Evolutionary conservation across 2,329 filamentous ascomycete genomes (phyloP).

Genomic region (Hymenotorrendiella dingleyae): DNA sequence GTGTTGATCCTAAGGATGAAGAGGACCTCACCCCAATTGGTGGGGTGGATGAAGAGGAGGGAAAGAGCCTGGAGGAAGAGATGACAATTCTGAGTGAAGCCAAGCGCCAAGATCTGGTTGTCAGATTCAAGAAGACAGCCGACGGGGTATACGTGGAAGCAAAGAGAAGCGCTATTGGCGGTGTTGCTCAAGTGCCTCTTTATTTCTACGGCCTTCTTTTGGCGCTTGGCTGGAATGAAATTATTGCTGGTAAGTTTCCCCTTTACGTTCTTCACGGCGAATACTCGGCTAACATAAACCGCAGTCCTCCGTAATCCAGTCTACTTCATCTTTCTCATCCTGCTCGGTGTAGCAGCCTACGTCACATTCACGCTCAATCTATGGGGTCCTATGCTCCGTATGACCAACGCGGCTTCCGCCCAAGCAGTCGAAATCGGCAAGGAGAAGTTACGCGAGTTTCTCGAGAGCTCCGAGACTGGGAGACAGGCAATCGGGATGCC

Average conservation of each 20-base stretch:
- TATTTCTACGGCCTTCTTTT: slow-evolving; percentile 91
- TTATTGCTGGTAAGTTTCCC: slow-evolving; percentile 70
- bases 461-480: slow-evolving; percentile 81
- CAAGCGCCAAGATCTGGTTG: slow-evolving; percentile 85
- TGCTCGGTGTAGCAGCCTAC: slow-evolving; percentile 72
- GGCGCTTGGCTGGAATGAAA: slow-evolving; percentile 97
- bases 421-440: slow-evolving; percentile 91
- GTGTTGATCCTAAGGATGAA: slow-evolving; percentile 75
- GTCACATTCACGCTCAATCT: slow-evolving; percentile 91
- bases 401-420: slow-evolving; percentile 80
- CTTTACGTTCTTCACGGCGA: background rate
- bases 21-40: slow-evolving; percentile 86
- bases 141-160: slow-evolving; percentile 98
- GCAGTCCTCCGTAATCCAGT: slow-evolving; percentile 87
- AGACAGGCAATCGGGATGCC: slow-evolving; percentile 77
- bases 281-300: slow-evolving; percentile 9
- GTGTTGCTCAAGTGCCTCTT: slow-evolving; percentile 85
- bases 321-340: slow-evolving; percentile 82
- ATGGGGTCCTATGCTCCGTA: slow-evolving; percentile 91
- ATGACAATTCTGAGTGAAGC: slow-evolving; percentile 89
- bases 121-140: slow-evolving; percentile 96
- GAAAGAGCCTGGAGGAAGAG: slow-evolving; percentile 91
- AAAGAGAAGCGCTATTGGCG: slow-evolving; percentile 92
- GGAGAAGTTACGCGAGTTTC: slow-evolving; percentile 81
- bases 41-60: slow-evolving; percentile 89